Percentiles rank a stretch among this genome's conserved stretches.
Conservation (phyloP, 2,329 filamentous ascomycete species). For the Microdochium paspali region DNA sequence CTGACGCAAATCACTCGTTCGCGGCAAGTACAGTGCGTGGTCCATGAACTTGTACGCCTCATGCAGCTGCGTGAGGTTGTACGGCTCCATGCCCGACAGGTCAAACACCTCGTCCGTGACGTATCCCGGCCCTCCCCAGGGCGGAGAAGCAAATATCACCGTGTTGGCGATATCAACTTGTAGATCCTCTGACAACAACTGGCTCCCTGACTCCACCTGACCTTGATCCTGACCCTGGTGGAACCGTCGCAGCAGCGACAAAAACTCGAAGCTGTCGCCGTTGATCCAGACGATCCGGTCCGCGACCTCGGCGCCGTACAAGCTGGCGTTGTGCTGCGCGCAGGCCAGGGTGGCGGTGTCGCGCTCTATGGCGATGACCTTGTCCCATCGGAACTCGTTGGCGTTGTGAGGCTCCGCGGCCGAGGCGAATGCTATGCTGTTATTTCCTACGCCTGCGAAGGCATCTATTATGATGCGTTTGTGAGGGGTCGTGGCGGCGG, state of each 20-base stretch:
- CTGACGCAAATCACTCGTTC: slow-evolving; percentile 75
- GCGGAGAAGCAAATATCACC: slow-evolving; percentile 47
- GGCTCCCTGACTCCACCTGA: no score
- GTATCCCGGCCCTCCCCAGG: slow-evolving; percentile 52
- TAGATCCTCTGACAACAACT: slow-evolving; percentile 24
- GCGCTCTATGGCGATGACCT: slow-evolving; percentile 82
- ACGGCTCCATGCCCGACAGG: slow-evolving; percentile 79
- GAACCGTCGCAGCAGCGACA: slow-evolving; percentile 36
- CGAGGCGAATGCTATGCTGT: slow-evolving; percentile 87
- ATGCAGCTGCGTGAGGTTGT: slow-evolving; percentile 57
- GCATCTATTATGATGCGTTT: slow-evolving; percentile 63
- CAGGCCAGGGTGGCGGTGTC: slow-evolving; percentile 74
- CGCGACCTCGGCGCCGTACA: slow-evolving; percentile 65
- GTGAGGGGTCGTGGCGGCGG: neutral
- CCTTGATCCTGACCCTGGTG: no score
- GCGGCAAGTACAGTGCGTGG: slow-evolving; percentile 71
- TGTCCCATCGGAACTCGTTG: slow-evolving; percentile 61
- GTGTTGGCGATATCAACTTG: slow-evolving; percentile 30
- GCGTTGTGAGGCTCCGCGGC: slow-evolving; percentile 12
- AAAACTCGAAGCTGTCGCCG: slow-evolving; percentile 74
- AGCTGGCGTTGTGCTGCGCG: slow-evolving; percentile 80
- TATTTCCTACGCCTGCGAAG: slow-evolving; percentile 88
- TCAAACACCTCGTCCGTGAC: slow-evolving; percentile 64
- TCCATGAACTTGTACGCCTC: slow-evolving; percentile 49
- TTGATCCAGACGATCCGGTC: slow-evolving; percentile 73